phyloP scores from a whole-genome alignment of 1,284 basidiomycete species.

The Athelia psychrophila region DNA sequence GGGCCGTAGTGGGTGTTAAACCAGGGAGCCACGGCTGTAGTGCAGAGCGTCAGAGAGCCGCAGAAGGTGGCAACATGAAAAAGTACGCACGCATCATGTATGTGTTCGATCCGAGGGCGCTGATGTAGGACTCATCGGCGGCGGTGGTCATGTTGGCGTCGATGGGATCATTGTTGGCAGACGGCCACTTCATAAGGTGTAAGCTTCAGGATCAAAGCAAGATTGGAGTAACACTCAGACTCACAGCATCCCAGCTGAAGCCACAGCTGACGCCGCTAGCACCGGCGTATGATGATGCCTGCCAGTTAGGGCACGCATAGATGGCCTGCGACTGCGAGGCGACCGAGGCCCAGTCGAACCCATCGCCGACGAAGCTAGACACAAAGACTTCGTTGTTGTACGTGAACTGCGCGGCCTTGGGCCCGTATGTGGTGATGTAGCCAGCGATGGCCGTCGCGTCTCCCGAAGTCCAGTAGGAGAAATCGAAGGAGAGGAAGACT shows the following conservation, averaged over 20 bases:
- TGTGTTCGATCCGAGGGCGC: conserved; percentile 29
- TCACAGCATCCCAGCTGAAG: conserved; percentile 49
- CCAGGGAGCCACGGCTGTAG: conserved; percentile 57
- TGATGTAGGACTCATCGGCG: conserved; percentile 45
- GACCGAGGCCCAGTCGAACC: conserved; percentile 61
- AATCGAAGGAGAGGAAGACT: neutral
- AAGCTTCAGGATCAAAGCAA: conserved; percentile 20
- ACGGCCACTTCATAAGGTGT: conserved; percentile 13
- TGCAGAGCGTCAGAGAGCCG: conserved; percentile 31
- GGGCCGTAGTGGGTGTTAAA: conserved; percentile 79
- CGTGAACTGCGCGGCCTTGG: conserved; percentile 63
- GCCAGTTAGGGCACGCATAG: conserved; percentile 48
- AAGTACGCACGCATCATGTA: conserved; percentile 17
- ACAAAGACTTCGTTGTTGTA: conserved; percentile 59
- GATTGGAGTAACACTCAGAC: conserved; percentile 56
- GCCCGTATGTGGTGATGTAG: conserved; percentile 55
- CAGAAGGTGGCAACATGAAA: conserved; percentile 19
- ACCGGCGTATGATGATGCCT: conserved; percentile 45
- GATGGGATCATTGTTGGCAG: conserved; percentile 34
- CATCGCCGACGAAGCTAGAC: conserved; percentile 82
- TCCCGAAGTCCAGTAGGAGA: neutral
- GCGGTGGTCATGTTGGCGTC: conserved; percentile 43
- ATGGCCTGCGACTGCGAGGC: conserved; percentile 56
- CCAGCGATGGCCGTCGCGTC: neutral
- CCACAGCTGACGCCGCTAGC: conserved; percentile 71